phyloP scores from a whole-genome alignment of 2,329 filamentous ascomycete species.

The Exophiala bonariae region DNA sequence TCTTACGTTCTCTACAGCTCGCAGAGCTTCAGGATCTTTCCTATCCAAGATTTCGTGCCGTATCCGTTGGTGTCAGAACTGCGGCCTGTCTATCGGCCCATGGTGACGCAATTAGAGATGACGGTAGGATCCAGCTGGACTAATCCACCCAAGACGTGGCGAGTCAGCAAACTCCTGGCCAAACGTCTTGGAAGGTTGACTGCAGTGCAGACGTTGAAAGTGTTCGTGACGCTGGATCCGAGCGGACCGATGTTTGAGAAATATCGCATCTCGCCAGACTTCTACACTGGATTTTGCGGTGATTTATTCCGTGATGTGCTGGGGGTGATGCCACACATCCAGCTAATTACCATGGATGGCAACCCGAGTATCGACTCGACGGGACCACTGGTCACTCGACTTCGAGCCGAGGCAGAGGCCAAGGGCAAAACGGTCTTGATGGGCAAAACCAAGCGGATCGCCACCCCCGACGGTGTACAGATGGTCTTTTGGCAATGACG shows the following conservation, averaged over 20 bases:
- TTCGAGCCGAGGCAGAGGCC: constrained; percentile 39
- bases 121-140: constrained; percentile 61
- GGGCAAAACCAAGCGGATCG: constrained; percentile 30
- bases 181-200: constrained; percentile 24
- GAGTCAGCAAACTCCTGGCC: constrained; percentile 50
- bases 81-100: constrained; percentile 50
- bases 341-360: constrained; percentile 56
- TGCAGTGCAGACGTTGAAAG: constrained; percentile 49
- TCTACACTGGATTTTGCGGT: constrained; percentile 58
- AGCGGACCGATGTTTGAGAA: constrained; percentile 55
- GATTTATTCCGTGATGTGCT: constrained; percentile 51
- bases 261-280: constrained; percentile 56
- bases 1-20: constrained; percentile 52
- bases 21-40: constrained; percentile 56
- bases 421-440: constrained; percentile 37
- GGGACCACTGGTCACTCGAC: constrained; percentile 51
- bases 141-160: constrained; percentile 56
- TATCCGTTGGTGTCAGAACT: constrained; percentile 50
- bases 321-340: constrained; percentile 48
- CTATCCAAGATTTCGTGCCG: constrained; percentile 49
- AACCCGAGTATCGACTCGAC: constrained; percentile 54
- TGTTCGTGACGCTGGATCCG: constrained; percentile 61
- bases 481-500: constrained; percentile 32
- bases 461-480: constrained; percentile 33
- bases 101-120: constrained; percentile 55